Evolutionary conservation across 257 asterid species (phyloP).

Genomic region (Haberlea rhodopensis): DNA sequence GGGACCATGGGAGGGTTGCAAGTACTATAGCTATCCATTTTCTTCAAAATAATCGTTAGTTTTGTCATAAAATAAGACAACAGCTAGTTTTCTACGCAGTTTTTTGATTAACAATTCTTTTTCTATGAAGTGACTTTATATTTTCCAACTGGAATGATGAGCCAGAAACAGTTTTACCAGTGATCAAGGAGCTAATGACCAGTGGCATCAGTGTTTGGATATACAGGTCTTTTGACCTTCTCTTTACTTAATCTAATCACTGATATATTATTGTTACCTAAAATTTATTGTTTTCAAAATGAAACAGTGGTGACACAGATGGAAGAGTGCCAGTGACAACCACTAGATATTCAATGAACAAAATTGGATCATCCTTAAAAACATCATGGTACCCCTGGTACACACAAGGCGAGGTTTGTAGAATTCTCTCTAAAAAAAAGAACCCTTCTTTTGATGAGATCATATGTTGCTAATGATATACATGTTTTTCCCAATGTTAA

Average conservation of each 20-base stretch:
- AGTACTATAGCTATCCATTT: neutral
- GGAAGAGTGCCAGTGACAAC: conserved; percentile 19
- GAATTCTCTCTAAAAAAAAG: neutral
- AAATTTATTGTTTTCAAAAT: too few relatives aligned
- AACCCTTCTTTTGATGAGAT: neutral
- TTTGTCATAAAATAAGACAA: neutral
- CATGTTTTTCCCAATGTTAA: neutral
- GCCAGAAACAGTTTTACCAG: conserved; percentile 26
- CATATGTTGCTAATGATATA: neutral
- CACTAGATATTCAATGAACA: conserved; percentile 14
- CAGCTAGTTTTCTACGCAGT: neutral
- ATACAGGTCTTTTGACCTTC: neutral
- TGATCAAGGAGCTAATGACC: conserved; percentile 29
- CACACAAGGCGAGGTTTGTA: conserved; percentile 10
- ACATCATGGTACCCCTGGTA: conserved; percentile 26
- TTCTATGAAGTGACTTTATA: conserved; percentile 9
- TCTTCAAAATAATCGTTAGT: neutral
- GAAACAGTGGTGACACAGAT: conserved; percentile 25
- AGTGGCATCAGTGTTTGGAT: conserved; percentile 26
- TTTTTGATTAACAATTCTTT: neutral
- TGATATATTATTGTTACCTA: too few relatives aligned
- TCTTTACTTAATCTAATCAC: too few relatives aligned
- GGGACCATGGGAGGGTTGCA: conserved; percentile 31
- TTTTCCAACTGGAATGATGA: conserved; percentile 20
- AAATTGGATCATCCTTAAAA: conserved; percentile 5